Conservation (phyloP, 2,329 filamentous ascomycete species). For the Sporothrix variecibatus region DNA sequence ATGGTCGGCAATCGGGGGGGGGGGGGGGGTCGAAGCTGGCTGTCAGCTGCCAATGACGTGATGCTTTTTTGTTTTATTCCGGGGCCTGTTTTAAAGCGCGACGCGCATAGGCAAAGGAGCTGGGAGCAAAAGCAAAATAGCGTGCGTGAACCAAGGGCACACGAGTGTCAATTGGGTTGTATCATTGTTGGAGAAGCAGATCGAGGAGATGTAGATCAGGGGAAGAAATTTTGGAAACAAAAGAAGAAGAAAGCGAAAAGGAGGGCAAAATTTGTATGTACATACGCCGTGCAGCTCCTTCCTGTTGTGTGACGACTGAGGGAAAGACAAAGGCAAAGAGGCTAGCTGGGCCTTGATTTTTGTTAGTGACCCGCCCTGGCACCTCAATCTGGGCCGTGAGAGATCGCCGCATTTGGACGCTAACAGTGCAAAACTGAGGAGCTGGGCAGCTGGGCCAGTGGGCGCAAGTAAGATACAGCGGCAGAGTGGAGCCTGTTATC, state of each 20-base stretch:
- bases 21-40: not conserved
- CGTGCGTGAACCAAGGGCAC: not conserved
- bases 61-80: not conserved
- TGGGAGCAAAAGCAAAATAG: not conserved
- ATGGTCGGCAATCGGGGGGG: not conserved
- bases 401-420: not conserved
- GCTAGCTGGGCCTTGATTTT: not conserved
- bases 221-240: not conserved
- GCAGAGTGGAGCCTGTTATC: not conserved
- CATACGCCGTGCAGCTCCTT: conserved; percentile 2
- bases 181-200: not conserved
- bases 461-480: not conserved
- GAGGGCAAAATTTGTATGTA: not conserved
- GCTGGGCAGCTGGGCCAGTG: not conserved
- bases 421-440: not conserved
- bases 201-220: not conserved
- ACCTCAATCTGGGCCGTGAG: not conserved
- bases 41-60: conserved; percentile 9
- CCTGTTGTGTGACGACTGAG: not conserved
- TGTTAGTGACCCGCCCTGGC: conserved; percentile 1
- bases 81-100: not conserved
- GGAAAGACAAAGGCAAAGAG: not conserved
- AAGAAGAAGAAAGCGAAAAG: not conserved
- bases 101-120: not conserved
- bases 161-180: conserved; percentile 3